Evolutionary conservation across 164 flowering plant genomes (phyloP), one percentile per base, ranked within the genome.

Genomic region (Stephania yunnanensis): DNA sequence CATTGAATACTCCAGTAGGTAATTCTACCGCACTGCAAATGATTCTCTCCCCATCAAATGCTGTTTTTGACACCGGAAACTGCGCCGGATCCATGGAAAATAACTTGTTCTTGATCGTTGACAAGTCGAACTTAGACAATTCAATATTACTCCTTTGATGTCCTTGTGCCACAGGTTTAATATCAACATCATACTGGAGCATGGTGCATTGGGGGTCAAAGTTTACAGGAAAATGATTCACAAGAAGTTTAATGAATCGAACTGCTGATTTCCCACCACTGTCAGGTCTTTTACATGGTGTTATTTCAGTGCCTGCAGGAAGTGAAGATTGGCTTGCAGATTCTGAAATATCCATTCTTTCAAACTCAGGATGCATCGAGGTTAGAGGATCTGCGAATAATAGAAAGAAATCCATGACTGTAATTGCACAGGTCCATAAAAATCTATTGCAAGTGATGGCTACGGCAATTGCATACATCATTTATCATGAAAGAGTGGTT

Each of bases 1-100:
- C 95, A 31, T 10, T 70, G 68, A 78, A 88, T 45, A 11, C 13
- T 48, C 89, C 94, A 4, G 76, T 71, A 2, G 89, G 89, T n/a
- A 93, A 78, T 5, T 36, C 12, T 25, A 83, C 88, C 1, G 83
- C 83, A 77, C 93, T 91, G 74, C 86, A 90, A 13, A 93, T 79
- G 74, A 79, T 90, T 80, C 85, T 91, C 78, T 86, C 86, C 52
- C 92, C 90, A 79, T 93, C 96, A 76, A 85, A 90, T 5, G 85
- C 93, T 30, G 84, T 86, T 75, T 25, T 75, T 1, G 78, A 65
- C 73, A 77, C 13, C 9, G 90, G 85, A 65, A 84, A 83, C 1
- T 30, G 7, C 3, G 6, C 20, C 1, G 80, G 79, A 48, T 77
- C 15, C n/a, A 82, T 81, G 5, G 81, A 52, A 17, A 69, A 86